These are phyloP conservation scores for Spergularia bocconei DNA, from an alignment of 148 eudicot species.

Conservation along the genomic window DNA sequence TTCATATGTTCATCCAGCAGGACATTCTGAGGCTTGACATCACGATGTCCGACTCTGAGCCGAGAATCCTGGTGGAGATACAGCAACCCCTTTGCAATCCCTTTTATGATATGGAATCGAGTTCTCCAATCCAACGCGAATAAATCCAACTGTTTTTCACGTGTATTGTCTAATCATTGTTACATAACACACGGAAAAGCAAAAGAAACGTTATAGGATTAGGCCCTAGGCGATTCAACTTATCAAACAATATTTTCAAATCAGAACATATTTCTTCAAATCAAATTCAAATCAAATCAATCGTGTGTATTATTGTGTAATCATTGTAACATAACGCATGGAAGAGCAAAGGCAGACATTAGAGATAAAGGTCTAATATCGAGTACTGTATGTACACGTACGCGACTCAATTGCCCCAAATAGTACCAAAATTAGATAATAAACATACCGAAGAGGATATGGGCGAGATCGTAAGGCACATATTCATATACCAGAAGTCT, in stretches of 20 bases:
- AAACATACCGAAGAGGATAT: conserved; percentile 20
- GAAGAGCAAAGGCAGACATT: no score
- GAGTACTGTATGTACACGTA: no score
- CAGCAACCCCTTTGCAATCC: conserved; percentile 27
- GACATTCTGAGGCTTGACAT: conserved; percentile 22
- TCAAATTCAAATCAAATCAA: no score
- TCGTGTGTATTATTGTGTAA: conserved; percentile 15
- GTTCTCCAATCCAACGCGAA: conserved; percentile 17
- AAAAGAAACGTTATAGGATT: no score
- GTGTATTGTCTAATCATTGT: conserved; percentile 2
- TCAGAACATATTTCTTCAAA: no score
- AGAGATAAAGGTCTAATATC: no score
- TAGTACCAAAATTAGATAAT: not conserved
- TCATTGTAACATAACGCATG: no score
- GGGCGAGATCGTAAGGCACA: conserved; percentile 23
- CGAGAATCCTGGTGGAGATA: conserved; percentile 35
- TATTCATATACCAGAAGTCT: conserved; percentile 24
- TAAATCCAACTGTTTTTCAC: not conserved
- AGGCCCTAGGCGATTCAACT: no score
- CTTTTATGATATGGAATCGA: conserved; percentile 25
- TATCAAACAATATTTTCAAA: no score
- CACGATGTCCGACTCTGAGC: conserved; percentile 21
- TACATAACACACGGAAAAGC: no score
- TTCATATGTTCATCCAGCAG: conserved; percentile 31
- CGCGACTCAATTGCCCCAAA: no score